Conservation (phyloP, 345 rosid genomes). For the Tarenaya hassleriana region DNA sequence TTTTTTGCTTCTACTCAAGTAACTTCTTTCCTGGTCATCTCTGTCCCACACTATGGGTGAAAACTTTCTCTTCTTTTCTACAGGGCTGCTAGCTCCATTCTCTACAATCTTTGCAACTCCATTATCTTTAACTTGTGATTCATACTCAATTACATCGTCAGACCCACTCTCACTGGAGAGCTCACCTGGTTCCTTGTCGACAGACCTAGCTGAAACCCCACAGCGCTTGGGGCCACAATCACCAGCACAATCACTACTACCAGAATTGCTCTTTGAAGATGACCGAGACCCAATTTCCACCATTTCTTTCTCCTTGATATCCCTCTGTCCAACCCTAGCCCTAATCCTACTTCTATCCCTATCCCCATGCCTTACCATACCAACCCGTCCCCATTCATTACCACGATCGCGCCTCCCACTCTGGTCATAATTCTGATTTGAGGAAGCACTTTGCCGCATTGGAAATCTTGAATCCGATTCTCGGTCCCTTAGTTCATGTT, state of each 20-base stretch:
- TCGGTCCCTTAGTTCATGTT: conserved; percentile 52
- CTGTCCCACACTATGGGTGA: conserved; percentile 98
- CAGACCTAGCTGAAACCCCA: conserved; percentile 35
- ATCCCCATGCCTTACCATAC: conserved; percentile 38
- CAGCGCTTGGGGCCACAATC: conserved; percentile 35
- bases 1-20: conserved; percentile 34
- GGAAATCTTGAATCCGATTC: conserved; percentile 50
- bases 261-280: conserved; percentile 56
- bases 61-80: conserved; percentile 80
- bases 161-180: conserved; percentile 98
- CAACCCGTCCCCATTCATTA: conserved; percentile 31
- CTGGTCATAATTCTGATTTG: conserved; percentile 40
- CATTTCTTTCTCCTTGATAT: conserved; percentile 61
- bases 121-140: conserved; percentile 33
- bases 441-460: conserved; percentile 38
- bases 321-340: conserved; percentile 56
- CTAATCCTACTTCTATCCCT: conserved; percentile 52
- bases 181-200: conserved; percentile 97
- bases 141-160: conserved; percentile 63
- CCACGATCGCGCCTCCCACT: conserved; percentile 38
- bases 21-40: conserved; percentile 48
- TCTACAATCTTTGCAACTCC: conserved; percentile 38
- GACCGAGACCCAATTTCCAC: conserved; percentile 45
- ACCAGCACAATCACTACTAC: conserved; percentile 40
- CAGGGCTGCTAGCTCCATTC: conserved; percentile 40